Conservation (phyloP, 2,329 filamentous ascomycete genomes). For the Diaporthe vaccinii region DNA sequence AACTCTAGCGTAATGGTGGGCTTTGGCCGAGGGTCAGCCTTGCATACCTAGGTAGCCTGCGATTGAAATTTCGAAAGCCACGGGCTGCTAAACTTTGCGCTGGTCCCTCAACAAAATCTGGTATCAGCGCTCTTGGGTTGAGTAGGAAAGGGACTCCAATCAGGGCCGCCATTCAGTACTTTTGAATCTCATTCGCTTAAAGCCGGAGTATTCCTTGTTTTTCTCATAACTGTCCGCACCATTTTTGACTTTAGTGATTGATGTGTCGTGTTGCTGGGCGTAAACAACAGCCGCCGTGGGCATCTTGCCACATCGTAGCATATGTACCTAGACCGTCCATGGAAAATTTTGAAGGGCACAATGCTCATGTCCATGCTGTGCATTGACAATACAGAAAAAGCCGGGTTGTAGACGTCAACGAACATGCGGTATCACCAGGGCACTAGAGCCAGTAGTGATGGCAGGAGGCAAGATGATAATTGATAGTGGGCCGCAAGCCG, state of each 20-base stretch:
- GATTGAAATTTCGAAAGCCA: neutral
- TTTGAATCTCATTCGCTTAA: neutral
- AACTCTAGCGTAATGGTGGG: neutral
- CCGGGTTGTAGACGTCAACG: neutral
- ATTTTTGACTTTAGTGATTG: neutral
- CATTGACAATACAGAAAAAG: neutral
- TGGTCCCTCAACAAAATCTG: neutral
- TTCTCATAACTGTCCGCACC: neutral
- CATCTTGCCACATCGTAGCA: neutral
- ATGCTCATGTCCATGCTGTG: neutral
- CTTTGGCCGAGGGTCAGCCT: neutral
- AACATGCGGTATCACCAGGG: neutral
- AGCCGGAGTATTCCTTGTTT: neutral
- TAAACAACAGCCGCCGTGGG: neutral
- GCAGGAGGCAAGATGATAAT: neutral
- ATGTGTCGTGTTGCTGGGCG: neutral
- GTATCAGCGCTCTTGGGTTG: neutral
- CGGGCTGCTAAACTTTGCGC: neutral
- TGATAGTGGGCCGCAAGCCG: neutral
- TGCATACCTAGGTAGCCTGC: neutral
- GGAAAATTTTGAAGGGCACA: neutral
- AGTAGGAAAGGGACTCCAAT: neutral
- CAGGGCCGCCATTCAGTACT: neutral
- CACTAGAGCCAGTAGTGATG: neutral
- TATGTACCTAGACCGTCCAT: neutral